Percentiles rank a stretch among this genome's conserved stretches.
Conservation (phyloP, 306 rosid genomes). For the Purshia tridentata region DNA sequence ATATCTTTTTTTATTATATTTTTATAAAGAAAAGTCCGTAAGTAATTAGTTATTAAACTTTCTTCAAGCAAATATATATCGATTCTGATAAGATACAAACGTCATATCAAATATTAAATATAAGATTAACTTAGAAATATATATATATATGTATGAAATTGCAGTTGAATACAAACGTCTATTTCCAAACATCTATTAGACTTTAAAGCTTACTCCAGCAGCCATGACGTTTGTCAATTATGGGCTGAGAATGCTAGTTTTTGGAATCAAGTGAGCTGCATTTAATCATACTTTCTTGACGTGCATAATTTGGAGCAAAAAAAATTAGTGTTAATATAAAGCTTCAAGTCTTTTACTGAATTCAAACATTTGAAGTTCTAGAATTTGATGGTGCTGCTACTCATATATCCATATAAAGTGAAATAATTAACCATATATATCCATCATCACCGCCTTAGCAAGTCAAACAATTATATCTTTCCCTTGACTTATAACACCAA, state of each 20-base stretch:
- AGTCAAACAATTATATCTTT: not conserved
- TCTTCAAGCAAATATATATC: too few relatives aligned
- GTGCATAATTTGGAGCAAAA: not conserved
- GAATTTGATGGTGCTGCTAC: not conserved
- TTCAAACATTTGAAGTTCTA: conserved; percentile 3
- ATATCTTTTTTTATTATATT: too few relatives aligned
- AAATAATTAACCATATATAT: not conserved
- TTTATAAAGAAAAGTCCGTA: too few relatives aligned
- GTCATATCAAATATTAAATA: too few relatives aligned
- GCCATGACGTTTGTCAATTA: not conserved
- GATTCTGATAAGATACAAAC: too few relatives aligned
- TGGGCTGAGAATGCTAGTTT: not conserved
- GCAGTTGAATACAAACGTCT: too few relatives aligned
- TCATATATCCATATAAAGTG: not conserved
- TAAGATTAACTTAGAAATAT: too few relatives aligned
- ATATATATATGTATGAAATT: too few relatives aligned
- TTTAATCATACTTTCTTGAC: not conserved
- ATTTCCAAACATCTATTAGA: too few relatives aligned
- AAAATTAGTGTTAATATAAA: not conserved
- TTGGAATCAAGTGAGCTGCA: not conserved
- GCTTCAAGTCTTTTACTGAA: not conserved
- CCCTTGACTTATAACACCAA: not conserved
- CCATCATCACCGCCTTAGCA: not conserved
- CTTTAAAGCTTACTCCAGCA: not conserved
- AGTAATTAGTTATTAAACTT: too few relatives aligned